A percentile compares a stretch with the other conserved stretches of the same genome.
phyloP scores from a whole-genome alignment of 78 protist species.

The Planoprotostelium fungivorum region DNA sequence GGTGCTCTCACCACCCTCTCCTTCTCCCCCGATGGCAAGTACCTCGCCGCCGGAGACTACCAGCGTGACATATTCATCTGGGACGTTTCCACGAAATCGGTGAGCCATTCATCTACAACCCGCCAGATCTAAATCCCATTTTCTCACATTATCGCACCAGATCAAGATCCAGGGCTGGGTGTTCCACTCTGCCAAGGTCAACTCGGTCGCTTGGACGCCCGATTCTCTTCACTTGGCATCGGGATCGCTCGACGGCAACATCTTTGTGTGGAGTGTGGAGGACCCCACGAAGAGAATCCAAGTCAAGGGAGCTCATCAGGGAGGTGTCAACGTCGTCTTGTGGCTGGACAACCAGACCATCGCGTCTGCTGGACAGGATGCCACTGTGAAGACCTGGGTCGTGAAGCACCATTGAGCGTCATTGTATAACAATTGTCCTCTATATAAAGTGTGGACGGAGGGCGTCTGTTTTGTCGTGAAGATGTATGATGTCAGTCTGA shows the following conservation, averaged over 20 bases:
- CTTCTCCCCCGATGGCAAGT: slow-evolving; percentile 74
- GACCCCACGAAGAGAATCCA: slow-evolving; percentile 33
- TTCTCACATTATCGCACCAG: background rate
- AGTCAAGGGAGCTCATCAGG: slow-evolving; percentile 56
- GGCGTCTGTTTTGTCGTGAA: no score
- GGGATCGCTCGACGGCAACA: slow-evolving; percentile 62
- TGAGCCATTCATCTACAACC: background rate
- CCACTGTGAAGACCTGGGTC: slow-evolving; percentile 31
- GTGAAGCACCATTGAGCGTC: background rate
- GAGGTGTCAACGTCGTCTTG: slow-evolving; percentile 49
- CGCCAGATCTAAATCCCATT: background rate
- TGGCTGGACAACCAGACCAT: slow-evolving; percentile 16
- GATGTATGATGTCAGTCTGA: no score
- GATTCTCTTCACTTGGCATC: slow-evolving; percentile 56
- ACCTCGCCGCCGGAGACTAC: slow-evolving; percentile 70
- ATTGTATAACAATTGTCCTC: no score
- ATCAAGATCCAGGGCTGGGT: slow-evolving; percentile 58
- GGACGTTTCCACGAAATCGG: slow-evolving; percentile 21
- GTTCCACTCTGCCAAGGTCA: slow-evolving; percentile 77
- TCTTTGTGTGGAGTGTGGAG: slow-evolving; percentile 70
- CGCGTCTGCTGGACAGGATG: slow-evolving; percentile 62
- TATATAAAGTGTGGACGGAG: no score
- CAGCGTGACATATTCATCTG: slow-evolving; percentile 63
- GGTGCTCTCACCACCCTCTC: slow-evolving; percentile 37
- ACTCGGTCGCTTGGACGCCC: slow-evolving; percentile 70